These are phyloP conservation scores for Globisporangium parvum DNA, from an alignment of 352 stramenopile genomes.

Conservation along the genomic window DNA sequence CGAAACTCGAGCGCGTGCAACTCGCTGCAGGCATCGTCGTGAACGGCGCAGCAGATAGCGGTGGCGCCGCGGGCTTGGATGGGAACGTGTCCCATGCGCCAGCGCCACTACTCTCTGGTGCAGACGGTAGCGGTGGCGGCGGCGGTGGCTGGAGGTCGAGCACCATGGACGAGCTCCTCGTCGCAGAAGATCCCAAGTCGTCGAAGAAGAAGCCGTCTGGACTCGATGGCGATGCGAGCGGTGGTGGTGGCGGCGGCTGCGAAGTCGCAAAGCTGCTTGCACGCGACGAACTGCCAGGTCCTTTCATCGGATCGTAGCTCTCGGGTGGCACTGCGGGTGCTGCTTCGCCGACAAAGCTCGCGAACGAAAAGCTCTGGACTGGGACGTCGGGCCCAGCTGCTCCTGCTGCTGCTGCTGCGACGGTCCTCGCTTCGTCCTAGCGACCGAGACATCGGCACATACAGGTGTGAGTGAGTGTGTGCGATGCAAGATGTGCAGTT, in stretches of 20 bases:
- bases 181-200: conserved; percentile 5
- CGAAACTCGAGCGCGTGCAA: no score
- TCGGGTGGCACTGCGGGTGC: conserved; percentile 9
- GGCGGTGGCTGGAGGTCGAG: background rate
- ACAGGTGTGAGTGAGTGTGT: no score
- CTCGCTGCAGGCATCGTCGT: conserved; percentile 5
- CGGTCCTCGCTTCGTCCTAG: no score
- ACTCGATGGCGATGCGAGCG: conserved; percentile 6
- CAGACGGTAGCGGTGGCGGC: background rate
- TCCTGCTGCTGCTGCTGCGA: no score
- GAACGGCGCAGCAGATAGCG: conserved; percentile 2
- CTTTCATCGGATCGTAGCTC: no score
- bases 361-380: conserved; percentile 52
- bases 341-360: conserved; percentile 54
- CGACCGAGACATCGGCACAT: no score
- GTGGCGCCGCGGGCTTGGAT: background rate
- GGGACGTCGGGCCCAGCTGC: conserved; percentile 7
- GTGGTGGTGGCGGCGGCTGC: conserved; percentile 1
- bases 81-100: conserved; percentile 9
- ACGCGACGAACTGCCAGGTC: background rate
- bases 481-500: no score
- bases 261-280: background rate
- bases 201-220: conserved; percentile 9
- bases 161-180: no score
- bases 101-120: background rate